These are phyloP conservation scores for Keithomyces neogunnii DNA, from an alignment of 2,329 filamentous ascomycete genomes.

Conservation along the genomic window DNA sequence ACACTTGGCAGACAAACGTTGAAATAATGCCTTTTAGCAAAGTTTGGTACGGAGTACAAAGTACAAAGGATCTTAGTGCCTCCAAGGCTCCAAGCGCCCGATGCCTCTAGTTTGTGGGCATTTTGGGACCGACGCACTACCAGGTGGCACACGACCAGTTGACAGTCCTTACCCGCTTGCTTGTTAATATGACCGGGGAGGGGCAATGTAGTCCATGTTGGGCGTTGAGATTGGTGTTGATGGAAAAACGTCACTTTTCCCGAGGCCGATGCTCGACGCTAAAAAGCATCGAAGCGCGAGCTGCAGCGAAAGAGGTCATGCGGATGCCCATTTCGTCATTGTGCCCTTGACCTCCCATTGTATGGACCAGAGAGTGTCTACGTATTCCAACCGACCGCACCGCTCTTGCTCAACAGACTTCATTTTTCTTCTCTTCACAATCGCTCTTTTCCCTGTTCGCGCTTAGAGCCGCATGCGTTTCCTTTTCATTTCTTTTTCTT, in stretches of 20 bases:
- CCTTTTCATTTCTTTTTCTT: constrained; percentile 1
- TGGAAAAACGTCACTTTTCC: not conserved
- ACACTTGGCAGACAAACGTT: too few relatives aligned
- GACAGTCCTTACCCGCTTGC: too few relatives aligned
- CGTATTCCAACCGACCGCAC: not conserved
- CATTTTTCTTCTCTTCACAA: not conserved
- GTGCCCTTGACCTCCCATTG: not conserved
- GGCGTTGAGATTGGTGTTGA: too few relatives aligned
- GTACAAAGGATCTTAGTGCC: too few relatives aligned
- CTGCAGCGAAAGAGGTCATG: not conserved
- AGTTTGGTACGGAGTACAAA: too few relatives aligned
- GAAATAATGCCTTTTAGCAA: too few relatives aligned
- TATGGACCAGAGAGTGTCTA: not conserved
- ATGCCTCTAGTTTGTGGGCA: too few relatives aligned
- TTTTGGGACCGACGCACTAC: too few relatives aligned
- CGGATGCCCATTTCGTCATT: not conserved
- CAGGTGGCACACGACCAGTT: too few relatives aligned
- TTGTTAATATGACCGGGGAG: too few relatives aligned
- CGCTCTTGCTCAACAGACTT: not conserved
- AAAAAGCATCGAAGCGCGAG: not conserved
- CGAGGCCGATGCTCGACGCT: not conserved
- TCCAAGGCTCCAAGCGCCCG: too few relatives aligned
- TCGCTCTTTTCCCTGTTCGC: not conserved
- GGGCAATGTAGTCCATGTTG: too few relatives aligned
- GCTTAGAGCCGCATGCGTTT: not conserved